Evolutionary conservation across 495 filamentous ascomycete genomes (phyloP), one percentile per base, ranked within the genome.

Genomic region (Trichoderma reesei): DNA sequence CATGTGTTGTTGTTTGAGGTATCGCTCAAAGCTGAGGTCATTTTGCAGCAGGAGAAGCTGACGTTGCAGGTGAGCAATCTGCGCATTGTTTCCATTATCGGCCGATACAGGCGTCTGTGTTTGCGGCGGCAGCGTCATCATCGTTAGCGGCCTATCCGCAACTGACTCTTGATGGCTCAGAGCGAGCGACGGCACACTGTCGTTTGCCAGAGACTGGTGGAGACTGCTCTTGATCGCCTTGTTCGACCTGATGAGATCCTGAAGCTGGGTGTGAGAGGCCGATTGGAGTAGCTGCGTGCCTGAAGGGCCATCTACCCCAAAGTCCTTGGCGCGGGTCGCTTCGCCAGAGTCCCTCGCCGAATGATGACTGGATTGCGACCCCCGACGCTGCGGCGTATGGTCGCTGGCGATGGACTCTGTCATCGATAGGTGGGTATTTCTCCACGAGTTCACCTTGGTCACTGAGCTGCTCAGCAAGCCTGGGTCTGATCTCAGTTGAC

Each of bases 11-110:
- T 87, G 83, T 68, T 89, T 90, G 63, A 90, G 79, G 69, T 88
- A 91, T 26, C 86, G 77, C 71, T 91, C 88, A 64, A 89, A 90
- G 67, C 88, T 88, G 42, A 91, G 80, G 68, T 91, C 88, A 64
- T 90, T 91, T 42, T 83, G 81, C 9, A 91, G 72, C 14, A 90
- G 75, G 62, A 88, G 79, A 62, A 86, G 79, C 69, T 90, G 83
- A 62, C 85, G 81, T 64, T 89, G 81, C 1, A 90, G 75, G 64
- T 82, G 81, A 26, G 83, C 78, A 54, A 85, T 74, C 61, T 82
- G 80, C 41, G 78, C 75, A 41, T 62, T 71, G 20, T 60, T 60
- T 6, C 67, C 71, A 5, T 61, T 48, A 3, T 13, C 37, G 4
- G 60, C 38, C 13, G 64, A 38, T 26, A 37, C 44, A 9, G 38